These are phyloP conservation scores for Pythium myriotylum DNA, from an alignment of 352 stramenopile species.

Conservation along the genomic window DNA sequence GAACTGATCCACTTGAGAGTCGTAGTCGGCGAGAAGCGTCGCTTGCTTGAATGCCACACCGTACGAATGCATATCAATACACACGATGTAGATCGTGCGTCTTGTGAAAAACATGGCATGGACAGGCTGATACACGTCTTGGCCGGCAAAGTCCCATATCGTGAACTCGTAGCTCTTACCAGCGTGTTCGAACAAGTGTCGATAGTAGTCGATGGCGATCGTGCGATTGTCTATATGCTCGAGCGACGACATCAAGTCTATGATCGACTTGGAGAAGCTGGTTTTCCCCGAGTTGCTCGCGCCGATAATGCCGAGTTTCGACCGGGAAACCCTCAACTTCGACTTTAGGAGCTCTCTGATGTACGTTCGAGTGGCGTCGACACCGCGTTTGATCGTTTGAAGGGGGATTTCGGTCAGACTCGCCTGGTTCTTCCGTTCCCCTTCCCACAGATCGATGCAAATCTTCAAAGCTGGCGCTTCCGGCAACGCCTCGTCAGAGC, in stretches of 20 bases:
- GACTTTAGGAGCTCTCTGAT: no score
- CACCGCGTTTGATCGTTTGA: neutral
- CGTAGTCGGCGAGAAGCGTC: no score
- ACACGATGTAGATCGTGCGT: conserved; percentile 3
- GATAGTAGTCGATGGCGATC: no score
- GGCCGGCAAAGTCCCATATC: conserved; percentile 10
- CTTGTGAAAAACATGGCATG: conserved; percentile 7
- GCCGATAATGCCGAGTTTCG: no score
- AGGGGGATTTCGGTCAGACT: neutral
- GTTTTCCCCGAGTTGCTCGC: no score
- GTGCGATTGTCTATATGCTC: no score
- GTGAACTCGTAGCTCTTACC: neutral
- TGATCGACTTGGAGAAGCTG: no score
- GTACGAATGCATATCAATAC: conserved; percentile 1
- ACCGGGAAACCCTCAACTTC: no score
- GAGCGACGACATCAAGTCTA: no score
- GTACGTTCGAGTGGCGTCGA: neutral
- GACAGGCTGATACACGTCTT: conserved; percentile 1
- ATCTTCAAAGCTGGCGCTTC: neutral
- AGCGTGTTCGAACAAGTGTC: no score
- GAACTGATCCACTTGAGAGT: neutral
- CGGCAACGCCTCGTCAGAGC: neutral
- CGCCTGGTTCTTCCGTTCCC: neutral
- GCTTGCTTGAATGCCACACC: no score
- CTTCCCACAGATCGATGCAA: neutral